Evolutionary conservation across 73 alveolate species (phyloP).

Genomic region (Paramecium bursaria): DNA sequence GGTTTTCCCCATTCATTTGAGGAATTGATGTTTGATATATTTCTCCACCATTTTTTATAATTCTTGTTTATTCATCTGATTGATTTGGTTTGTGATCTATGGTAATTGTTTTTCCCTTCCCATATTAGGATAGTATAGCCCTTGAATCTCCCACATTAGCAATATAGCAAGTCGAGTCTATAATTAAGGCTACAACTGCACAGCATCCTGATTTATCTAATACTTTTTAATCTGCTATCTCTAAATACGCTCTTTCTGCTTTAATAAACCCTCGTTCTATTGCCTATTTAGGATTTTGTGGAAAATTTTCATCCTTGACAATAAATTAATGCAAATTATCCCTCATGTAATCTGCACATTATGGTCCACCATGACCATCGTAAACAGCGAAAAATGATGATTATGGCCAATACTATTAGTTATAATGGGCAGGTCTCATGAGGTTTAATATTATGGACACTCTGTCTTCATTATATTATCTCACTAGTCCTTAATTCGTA

Average conservation of each 20-base stretch:
- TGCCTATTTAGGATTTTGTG: slow-evolving; percentile 76
- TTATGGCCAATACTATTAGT: slow-evolving; percentile 74
- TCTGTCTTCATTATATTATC: slow-evolving; percentile 85
- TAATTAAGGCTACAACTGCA: slow-evolving; percentile 82
- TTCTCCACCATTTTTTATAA: slow-evolving; percentile 91
- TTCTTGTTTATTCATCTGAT: slow-evolving; percentile 75
- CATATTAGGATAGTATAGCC: slow-evolving; percentile 75
- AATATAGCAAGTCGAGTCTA: slow-evolving; percentile 77
- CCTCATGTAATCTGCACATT: slow-evolving; percentile 80
- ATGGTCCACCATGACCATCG: slow-evolving; percentile 77
- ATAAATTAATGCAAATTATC: slow-evolving; percentile 74
- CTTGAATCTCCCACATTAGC: slow-evolving; percentile 88
- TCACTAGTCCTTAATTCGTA: slow-evolving; percentile 93
- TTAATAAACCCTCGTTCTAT: slow-evolving; percentile 67
- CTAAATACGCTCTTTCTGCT: slow-evolving; percentile 74
- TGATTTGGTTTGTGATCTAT: slow-evolving; percentile 86
- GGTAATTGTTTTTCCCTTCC: slow-evolving; percentile 75
- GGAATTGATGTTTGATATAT: slow-evolving; percentile 84
- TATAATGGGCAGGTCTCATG: slow-evolving; percentile 72
- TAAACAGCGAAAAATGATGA: slow-evolving; percentile 77
- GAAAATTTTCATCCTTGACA: slow-evolving; percentile 69
- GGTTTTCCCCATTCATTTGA: slow-evolving; percentile 56
- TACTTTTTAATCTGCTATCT: slow-evolving; percentile 72
- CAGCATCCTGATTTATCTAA: slow-evolving; percentile 86
- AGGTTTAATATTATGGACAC: slow-evolving; percentile 80